These are phyloP conservation scores for Aureobasidium sp. DNA, from an alignment of 2,329 filamentous ascomycete species.

Conservation along the genomic window DNA sequence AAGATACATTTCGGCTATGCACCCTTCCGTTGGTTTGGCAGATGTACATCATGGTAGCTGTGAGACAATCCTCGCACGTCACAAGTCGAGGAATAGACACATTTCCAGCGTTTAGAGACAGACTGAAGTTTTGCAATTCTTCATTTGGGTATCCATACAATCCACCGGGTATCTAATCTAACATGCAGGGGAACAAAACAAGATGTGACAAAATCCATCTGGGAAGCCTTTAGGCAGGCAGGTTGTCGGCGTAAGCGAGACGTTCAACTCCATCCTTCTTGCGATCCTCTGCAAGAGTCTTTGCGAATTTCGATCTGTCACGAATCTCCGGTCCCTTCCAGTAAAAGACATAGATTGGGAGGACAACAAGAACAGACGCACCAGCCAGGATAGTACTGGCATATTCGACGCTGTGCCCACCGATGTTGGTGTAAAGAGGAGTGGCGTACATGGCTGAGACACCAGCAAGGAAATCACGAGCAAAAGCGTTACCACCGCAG, in stretches of 20 bases:
- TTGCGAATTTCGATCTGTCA: slow-evolving; percentile 54
- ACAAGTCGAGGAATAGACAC: background rate
- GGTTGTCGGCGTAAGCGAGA: slow-evolving; percentile 14
- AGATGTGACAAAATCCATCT: background rate
- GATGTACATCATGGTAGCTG: background rate
- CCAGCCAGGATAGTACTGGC: slow-evolving; percentile 61
- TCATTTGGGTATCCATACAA: background rate
- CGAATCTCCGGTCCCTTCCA: slow-evolving; percentile 57
- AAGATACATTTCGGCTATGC: background rate
- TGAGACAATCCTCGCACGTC: background rate
- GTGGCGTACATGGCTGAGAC: slow-evolving; percentile 73
- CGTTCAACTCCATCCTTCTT: slow-evolving; percentile 30
- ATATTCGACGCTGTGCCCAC: slow-evolving; percentile 42
- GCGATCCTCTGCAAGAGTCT: slow-evolving; percentile 40
- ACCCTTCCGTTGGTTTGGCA: background rate
- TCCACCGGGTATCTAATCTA: slow-evolving; percentile 9
- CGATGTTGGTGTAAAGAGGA: slow-evolving; percentile 48
- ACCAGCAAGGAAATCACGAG: slow-evolving; percentile 78
- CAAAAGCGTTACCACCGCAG: slow-evolving; percentile 79
- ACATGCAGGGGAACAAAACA: background rate
- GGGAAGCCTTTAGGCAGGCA: slow-evolving; percentile 1
- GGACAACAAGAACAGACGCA: slow-evolving; percentile 56
- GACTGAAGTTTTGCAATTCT: background rate
- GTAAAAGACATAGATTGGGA: slow-evolving; percentile 63
- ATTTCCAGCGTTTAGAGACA: background rate